Conservation (phyloP, 1,284 basidiomycete species). For the Naganishia sp. region DNA sequence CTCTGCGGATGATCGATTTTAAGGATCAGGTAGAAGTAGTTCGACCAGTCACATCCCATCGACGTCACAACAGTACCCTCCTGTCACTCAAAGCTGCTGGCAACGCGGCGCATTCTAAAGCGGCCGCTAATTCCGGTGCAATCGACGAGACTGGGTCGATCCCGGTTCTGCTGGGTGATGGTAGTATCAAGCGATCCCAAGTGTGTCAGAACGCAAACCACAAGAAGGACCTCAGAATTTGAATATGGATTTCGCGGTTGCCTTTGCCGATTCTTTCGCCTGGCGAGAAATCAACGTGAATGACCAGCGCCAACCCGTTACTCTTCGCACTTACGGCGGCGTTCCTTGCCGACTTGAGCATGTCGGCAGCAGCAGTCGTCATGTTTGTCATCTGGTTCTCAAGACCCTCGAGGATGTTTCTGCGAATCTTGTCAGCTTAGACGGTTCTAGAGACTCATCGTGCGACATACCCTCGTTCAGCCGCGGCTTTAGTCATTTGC, state of each 20-base stretch:
- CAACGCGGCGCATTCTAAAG: too few species aligned
- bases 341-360: conserved; percentile 46
- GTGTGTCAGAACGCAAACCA: too few species aligned
- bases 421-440: neutral
- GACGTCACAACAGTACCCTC: too few species aligned
- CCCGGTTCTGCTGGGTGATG: too few species aligned
- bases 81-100: too few species aligned
- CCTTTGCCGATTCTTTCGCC: conserved; percentile 51
- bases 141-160: too few species aligned
- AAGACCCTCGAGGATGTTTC: conserved; percentile 35
- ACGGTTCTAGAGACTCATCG: neutral
- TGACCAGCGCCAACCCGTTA: neutral
- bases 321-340: conserved; percentile 41
- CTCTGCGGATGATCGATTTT: too few species aligned
- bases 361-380: conserved; percentile 42
- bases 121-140: too few species aligned
- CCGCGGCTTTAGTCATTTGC: conserved; percentile 46
- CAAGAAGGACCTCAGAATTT: conserved; percentile 28
- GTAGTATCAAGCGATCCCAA: too few species aligned
- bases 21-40: too few species aligned
- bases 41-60: too few species aligned
- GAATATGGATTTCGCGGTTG: conserved; percentile 44
- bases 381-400: conserved; percentile 44
- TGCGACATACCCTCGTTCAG: conserved; percentile 41
- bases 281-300: conserved; percentile 21